Base-by-base conservation (phyloP, 2,329 filamentous ascomycete genomes). In the Knoxdaviesia capensis region DNA sequence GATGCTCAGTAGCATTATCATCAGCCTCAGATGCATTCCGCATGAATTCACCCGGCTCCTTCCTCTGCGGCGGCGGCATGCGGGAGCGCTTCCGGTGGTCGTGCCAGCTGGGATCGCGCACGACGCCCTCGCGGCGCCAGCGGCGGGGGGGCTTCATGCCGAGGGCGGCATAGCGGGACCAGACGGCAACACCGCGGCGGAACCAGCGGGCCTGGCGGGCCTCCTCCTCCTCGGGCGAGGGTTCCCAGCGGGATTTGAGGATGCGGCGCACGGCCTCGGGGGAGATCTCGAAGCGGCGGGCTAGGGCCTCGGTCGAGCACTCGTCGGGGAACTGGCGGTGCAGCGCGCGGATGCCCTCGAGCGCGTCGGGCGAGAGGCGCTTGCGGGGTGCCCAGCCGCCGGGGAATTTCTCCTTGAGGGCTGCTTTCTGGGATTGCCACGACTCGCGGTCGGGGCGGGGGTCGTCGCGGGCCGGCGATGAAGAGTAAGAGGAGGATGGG, bases 231-330 rank as follows among this genome's bases (percentile, higher is more conserved):
- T 67, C 64, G 31, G 66, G 53, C 6, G 55, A 64, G 4, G 82
- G 77, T 51, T 60, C 59, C 78, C 83, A 90, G 46, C 83, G 86
- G 56, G 72, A 74, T 62, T 73, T 84, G 47, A 98, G 62, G 41
- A 98, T 93, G 34, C 90, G 73, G 7, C 87, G 76, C 45, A 96
- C 82, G 1, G 77, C 83, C 56, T 98, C 90, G 3, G 82, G 67
- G 1, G 85, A 86, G n/a, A 94, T 67, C 56, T 86, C 68, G 59
- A 96, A 98, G 50, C 85, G 74, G 1, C 75, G 54, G 1, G 88
- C 74, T 9, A 96, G 73, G 33, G 74, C 68, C 10, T 68, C 59
- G 1, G 81, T 92, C 4, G 79, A 81, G 61, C 86, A 94, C 44
- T 70, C 67, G 3, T 80, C 69, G 0, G 88, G 85, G 47, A 85